Percentiles rank a stretch among this genome's conserved stretches.
Evolutionary conservation across 805 yeast species (phyloP).

Genomic region (Lipomyces orientalis): DNA sequence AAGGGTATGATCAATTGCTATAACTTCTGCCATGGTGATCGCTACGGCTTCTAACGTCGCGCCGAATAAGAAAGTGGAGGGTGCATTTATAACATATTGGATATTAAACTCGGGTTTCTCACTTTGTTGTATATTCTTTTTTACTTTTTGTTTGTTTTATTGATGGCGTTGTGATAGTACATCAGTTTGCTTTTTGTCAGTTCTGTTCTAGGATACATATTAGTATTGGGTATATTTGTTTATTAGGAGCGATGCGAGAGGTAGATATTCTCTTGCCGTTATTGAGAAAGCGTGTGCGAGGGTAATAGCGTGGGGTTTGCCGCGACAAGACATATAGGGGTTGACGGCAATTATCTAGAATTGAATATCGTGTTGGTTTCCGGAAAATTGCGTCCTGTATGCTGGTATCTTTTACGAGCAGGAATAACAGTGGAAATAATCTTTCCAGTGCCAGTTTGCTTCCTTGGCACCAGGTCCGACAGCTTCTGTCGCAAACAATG

Average conservation of each 20-base stretch:
- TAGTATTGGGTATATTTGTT: not conserved
- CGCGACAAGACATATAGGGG: not conserved
- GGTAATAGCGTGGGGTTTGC: not conserved
- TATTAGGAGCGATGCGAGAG: not conserved
- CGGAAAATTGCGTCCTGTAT: not conserved
- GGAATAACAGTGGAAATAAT: not conserved
- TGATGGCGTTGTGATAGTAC: not conserved
- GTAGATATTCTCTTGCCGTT: not conserved
- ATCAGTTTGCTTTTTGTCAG: not conserved
- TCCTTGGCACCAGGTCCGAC: no score
- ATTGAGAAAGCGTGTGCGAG: no score
- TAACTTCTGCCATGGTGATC: slow-evolving; percentile 41
- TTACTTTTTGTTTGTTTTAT: no score
- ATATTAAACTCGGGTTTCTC: not conserved
- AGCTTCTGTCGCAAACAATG: no score
- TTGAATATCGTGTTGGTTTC: not conserved
- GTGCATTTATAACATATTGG: not conserved
- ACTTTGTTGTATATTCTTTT: not conserved
- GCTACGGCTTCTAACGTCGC: slow-evolving; percentile 17
- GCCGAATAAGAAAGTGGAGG: not conserved
- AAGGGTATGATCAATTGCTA: slow-evolving; percentile 65
- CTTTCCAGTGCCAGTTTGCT: not conserved
- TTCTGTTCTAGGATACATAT: not conserved
- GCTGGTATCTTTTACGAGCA: not conserved
- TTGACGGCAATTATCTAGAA: not conserved